These are phyloP conservation scores for Calonectria pseudoturangicola DNA, from an alignment of 2,329 filamentous ascomycete species.

Conservation along the genomic window DNA sequence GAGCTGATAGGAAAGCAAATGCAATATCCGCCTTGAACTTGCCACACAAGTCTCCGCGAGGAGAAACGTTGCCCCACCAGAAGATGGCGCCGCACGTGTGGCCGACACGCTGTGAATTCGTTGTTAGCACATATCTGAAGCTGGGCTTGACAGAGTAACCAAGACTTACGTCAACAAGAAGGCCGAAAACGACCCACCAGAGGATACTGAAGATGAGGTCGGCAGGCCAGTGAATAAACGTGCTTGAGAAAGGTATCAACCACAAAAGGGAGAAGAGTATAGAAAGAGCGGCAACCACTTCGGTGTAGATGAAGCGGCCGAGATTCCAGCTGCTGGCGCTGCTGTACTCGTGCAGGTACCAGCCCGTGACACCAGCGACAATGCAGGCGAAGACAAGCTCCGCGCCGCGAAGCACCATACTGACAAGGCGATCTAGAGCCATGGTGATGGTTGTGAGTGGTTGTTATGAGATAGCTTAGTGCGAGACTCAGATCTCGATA, in stretches of 20 bases:
- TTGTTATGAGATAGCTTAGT: conserved; percentile 1
- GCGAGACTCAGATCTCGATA: neutral
- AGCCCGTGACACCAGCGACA: conserved; percentile 81
- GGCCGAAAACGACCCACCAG: conserved; percentile 82
- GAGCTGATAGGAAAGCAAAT: conserved; percentile 82
- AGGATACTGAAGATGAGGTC: conserved; percentile 81
- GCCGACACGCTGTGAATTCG: conserved; percentile 60
- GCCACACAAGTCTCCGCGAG: conserved; percentile 73
- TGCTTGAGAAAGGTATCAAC: conserved; percentile 81
- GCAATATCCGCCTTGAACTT: conserved; percentile 83
- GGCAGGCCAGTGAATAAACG: conserved; percentile 82
- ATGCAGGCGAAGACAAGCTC: conserved; percentile 83
- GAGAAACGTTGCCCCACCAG: conserved; percentile 74
- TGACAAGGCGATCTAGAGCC: conserved; percentile 64
- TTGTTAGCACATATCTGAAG: conserved; percentile 38
- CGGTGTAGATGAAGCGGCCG: conserved; percentile 84
- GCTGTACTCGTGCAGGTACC: conserved; percentile 74
- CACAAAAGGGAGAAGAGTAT: conserved; percentile 82
- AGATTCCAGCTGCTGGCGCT: conserved; percentile 70
- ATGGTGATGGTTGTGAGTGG: conserved; percentile 50
- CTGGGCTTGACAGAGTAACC: neutral
- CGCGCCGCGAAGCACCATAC: conserved; percentile 61
- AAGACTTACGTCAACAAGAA: conserved; percentile 75
- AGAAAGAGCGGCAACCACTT: conserved; percentile 81
- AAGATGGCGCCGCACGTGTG: conserved; percentile 74